Evolutionary conservation across 176 grass and related monocot genomes (phyloP).

Genomic region (Juncus effusus): DNA sequence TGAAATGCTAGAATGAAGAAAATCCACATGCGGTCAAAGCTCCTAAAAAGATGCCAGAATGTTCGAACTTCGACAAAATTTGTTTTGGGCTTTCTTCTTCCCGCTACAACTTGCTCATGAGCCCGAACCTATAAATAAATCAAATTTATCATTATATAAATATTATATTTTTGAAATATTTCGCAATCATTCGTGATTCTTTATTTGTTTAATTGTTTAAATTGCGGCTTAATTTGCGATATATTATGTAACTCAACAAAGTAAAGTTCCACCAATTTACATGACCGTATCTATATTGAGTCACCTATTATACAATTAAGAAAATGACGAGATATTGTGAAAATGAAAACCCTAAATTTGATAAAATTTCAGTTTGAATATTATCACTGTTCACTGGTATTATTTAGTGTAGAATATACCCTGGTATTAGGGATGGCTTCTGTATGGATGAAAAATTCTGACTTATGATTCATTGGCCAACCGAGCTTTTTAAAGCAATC

Average conservation of each 20-base stretch:
- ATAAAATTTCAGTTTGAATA: too few species aligned
- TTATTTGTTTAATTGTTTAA: too few species aligned
- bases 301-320: too few species aligned
- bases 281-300: too few species aligned
- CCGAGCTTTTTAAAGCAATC: slow-evolving; percentile 64
- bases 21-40: slow-evolving; percentile 97
- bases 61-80: slow-evolving; percentile 99
- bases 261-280: too few species aligned
- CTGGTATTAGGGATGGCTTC: slow-evolving; percentile 14
- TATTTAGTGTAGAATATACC: slow-evolving; percentile 26
- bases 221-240: too few species aligned
- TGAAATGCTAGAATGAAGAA: slow-evolving; percentile 94
- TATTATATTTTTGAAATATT: background rate
- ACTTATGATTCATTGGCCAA: slow-evolving; percentile 44
- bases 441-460: slow-evolving; percentile 55
- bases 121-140: slow-evolving; percentile 19
- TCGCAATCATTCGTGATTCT: too few species aligned
- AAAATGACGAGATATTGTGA: too few species aligned
- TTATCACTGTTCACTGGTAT: too few species aligned
- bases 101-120: slow-evolving; percentile 33
- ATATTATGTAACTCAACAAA: too few species aligned
- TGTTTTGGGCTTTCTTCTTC: slow-evolving; percentile 59
- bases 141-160: background rate
- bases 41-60: slow-evolving; percentile 90
- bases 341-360: too few species aligned